phyloP scores from a whole-genome alignment of 2,329 filamentous ascomycete species.

The Calonectria pseudoreteaudii region DNA sequence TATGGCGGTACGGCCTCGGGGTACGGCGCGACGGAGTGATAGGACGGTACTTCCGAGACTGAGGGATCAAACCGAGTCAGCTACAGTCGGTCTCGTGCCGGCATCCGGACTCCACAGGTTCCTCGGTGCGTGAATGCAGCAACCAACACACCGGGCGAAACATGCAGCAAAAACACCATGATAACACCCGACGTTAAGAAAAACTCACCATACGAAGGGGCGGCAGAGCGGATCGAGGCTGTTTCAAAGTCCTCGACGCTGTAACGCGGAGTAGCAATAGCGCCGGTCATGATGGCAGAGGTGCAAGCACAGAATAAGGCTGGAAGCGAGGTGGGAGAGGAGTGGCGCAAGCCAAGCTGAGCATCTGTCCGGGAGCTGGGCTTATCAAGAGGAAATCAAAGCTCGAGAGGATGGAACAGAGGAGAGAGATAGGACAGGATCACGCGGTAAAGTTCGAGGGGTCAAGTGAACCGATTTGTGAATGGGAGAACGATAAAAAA shows the following conservation, averaged over 20 bases:
- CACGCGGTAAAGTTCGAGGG: constrained; percentile 23
- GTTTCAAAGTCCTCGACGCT: constrained; percentile 72
- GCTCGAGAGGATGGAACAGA: constrained; percentile 18
- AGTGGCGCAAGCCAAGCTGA: constrained; percentile 34
- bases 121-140: constrained; percentile 2
- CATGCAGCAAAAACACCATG: constrained; percentile 10
- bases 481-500: constrained; percentile 29
- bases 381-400: constrained; percentile 24
- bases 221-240: constrained; percentile 73
- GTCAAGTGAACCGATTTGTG: constrained; percentile 30
- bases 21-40: constrained; percentile 67
- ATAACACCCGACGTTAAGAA: not conserved
- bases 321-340: constrained; percentile 33
- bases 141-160: constrained; percentile 14
- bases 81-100: constrained; percentile 31
- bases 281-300: constrained; percentile 47
- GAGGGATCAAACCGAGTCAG: constrained; percentile 31
- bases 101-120: constrained; percentile 17
- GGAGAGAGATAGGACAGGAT: constrained; percentile 2
- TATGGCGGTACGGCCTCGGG: constrained; percentile 64
- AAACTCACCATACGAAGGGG: constrained; percentile 74
- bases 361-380: constrained; percentile 37
- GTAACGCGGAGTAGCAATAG: constrained; percentile 48
- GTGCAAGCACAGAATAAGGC: constrained; percentile 24
- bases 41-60: constrained; percentile 75